These are phyloP conservation scores for Clonostachys sp. DNA, from an alignment of 2,329 filamentous ascomycete genomes.

Conservation along the genomic window DNA sequence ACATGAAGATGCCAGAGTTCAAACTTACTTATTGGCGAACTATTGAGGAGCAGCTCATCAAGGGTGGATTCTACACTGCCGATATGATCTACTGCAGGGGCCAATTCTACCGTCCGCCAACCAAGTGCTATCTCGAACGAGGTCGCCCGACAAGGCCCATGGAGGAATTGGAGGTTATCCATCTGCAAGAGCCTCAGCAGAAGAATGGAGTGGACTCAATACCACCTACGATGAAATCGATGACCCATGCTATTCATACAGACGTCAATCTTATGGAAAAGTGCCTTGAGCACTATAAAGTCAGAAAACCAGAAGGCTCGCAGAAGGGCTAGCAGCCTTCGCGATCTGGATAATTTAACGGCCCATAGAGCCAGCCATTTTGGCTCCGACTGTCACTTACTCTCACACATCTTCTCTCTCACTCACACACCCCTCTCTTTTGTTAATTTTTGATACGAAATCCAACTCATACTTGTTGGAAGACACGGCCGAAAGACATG, in stretches of 20 bases:
- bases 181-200: not conserved
- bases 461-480: too few relatives aligned
- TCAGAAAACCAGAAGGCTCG: not conserved
- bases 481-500: too few relatives aligned
- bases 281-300: slow-evolving; percentile 1
- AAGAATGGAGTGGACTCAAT: not conserved
- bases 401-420: too few relatives aligned
- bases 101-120: slow-evolving; percentile 26
- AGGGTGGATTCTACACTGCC: slow-evolving; percentile 65
- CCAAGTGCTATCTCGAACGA: slow-evolving; percentile 25
- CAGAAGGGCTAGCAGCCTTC: too few relatives aligned
- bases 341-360: too few relatives aligned
- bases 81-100: slow-evolving; percentile 26
- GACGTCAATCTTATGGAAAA: not conserved
- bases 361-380: too few relatives aligned
- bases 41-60: slow-evolving; percentile 57
- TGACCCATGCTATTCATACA: not conserved
- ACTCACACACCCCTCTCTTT: too few relatives aligned
- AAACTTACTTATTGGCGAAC: slow-evolving; percentile 68
- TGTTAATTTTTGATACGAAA: too few relatives aligned
- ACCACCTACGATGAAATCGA: not conserved
- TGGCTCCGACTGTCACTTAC: too few relatives aligned
- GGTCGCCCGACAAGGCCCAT: not conserved
- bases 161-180: not conserved
- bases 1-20: slow-evolving; percentile 64